Conservation (phyloP, 2,329 filamentous ascomycete species). For the Talaromyces pinophilus region DNA sequence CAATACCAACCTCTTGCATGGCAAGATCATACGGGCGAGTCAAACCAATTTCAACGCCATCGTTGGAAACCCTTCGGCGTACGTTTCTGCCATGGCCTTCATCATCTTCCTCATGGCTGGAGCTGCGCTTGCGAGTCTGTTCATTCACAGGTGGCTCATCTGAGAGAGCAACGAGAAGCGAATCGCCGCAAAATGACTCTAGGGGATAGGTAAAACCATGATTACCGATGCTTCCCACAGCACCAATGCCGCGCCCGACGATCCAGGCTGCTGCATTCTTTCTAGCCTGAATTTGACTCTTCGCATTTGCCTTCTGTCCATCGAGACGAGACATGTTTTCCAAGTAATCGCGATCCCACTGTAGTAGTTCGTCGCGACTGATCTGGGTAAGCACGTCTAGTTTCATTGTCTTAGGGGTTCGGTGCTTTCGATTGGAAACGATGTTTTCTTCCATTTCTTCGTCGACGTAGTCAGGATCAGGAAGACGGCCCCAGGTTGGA, state of each 20-base stretch:
- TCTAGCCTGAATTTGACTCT: conserved; percentile 53
- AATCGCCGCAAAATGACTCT: conserved; percentile 59
- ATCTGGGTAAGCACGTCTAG: conserved; percentile 56
- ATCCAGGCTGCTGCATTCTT: conserved; percentile 65
- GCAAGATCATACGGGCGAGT: conserved; percentile 32
- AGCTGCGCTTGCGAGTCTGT: conserved; percentile 33
- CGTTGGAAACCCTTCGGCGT: conserved; percentile 35
- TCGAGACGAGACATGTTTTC: conserved; percentile 59
- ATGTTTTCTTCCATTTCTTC: conserved; percentile 12
- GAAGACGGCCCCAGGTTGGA: conserved; percentile 23
- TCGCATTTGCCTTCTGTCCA: conserved; percentile 48
- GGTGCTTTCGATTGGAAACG: conserved; percentile 26
- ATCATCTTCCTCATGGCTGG: conserved; percentile 27
- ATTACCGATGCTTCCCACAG: conserved; percentile 53
- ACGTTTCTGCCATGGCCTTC: conserved; percentile 39
- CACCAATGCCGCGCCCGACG: conserved; percentile 58
- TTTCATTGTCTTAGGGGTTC: conserved; percentile 44
- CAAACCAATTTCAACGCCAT: conserved; percentile 37
- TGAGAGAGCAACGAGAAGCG: conserved; percentile 53
- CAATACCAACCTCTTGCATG: conserved; percentile 38
- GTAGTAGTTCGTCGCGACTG: conserved; percentile 56
- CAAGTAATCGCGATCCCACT: conserved; percentile 62
- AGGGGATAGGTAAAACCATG: conserved; percentile 53
- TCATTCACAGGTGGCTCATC: conserved; percentile 31
- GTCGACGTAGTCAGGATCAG: conserved; percentile 28